A percentile compares a stretch with the other conserved stretches of the same genome.
phyloP scores from a whole-genome alignment of 2,329 filamentous ascomycete species.

The Metarhizium album region DNA sequence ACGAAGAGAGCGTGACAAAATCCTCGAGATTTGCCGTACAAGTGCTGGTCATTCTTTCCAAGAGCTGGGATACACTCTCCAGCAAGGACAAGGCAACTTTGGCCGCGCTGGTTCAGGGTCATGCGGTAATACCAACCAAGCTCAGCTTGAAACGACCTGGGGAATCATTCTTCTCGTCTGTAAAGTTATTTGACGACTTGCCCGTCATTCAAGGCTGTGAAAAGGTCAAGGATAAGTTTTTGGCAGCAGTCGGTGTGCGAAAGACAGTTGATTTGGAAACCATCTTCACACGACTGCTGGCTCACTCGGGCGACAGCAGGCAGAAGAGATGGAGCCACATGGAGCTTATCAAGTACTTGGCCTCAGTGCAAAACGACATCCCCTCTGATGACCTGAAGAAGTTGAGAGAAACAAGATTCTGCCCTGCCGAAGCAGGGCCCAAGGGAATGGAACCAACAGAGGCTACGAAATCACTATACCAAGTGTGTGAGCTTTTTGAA shows the following conservation, averaged over 20 bases:
- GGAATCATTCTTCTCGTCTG: slow-evolving; percentile 87
- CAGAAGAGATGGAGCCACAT: slow-evolving; percentile 78
- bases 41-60: slow-evolving; percentile 71
- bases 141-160: slow-evolving; percentile 75
- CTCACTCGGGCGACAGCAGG: slow-evolving; percentile 39
- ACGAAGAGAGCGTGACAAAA: slow-evolving; percentile 59
- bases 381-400: slow-evolving; percentile 70
- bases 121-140: slow-evolving; percentile 80
- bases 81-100: slow-evolving; percentile 55
- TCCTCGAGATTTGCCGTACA: slow-evolving; percentile 65
- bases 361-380: slow-evolving; percentile 83
- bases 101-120: slow-evolving; percentile 49
- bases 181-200: slow-evolving; percentile 89
- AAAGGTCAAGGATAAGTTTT: slow-evolving; percentile 81
- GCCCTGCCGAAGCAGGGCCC: slow-evolving; percentile 61
- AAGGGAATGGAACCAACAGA: slow-evolving; percentile 42
- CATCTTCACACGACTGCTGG: slow-evolving; percentile 79
- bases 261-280: slow-evolving; percentile 93
- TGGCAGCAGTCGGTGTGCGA: slow-evolving; percentile 70
- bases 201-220: slow-evolving; percentile 68
- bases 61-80: slow-evolving; percentile 77
- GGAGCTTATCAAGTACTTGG: slow-evolving; percentile 87
- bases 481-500: slow-evolving; percentile 70
- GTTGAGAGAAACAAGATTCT: slow-evolving; percentile 67
- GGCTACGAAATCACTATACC: slow-evolving; percentile 48